Evolutionary conservation across 2,329 filamentous ascomycete genomes (phyloP).

Genomic region (Fusarium sp.): DNA sequence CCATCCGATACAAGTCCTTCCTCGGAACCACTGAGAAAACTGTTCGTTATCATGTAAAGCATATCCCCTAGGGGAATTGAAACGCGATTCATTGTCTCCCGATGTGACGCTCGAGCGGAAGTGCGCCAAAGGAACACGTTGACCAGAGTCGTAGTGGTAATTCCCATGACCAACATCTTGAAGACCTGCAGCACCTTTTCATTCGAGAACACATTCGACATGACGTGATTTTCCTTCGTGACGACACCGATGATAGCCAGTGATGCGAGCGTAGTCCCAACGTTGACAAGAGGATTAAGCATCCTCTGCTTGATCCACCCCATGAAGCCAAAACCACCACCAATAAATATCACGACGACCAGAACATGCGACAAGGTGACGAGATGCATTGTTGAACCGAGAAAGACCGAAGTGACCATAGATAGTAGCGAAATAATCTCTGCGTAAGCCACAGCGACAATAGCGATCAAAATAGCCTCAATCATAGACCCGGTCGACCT

Average conservation of each 20-base stretch:
- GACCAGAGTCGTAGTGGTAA: constrained; percentile 75
- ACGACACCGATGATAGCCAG: constrained; percentile 90
- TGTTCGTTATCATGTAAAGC: constrained; percentile 82
- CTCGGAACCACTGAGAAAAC: constrained; percentile 85
- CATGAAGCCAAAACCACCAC: constrained; percentile 86
- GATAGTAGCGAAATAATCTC: constrained; percentile 79
- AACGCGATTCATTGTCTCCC: constrained; percentile 76
- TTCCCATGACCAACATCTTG: constrained; percentile 84
- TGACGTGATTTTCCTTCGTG: constrained; percentile 90
- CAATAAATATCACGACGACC: constrained; percentile 85
- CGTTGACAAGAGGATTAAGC: constrained; percentile 82
- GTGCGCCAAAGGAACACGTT: constrained; percentile 83
- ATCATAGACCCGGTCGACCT: constrained; percentile 90
- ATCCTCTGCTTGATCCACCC: constrained; percentile 88
- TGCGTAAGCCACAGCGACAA: constrained; percentile 80
- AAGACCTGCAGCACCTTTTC: constrained; percentile 84
- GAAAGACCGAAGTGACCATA: constrained; percentile 86
- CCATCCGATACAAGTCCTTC: constrained; percentile 76
- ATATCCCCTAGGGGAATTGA: constrained; percentile 84
- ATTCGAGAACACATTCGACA: constrained; percentile 84
- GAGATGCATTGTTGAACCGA: constrained; percentile 74
- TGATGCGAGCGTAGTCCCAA: constrained; percentile 86
- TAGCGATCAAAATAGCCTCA: constrained; percentile 81
- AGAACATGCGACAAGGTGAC: constrained; percentile 80
- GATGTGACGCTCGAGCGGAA: constrained; percentile 79